phyloP scores from a whole-genome alignment of 2,329 filamentous ascomycete species.

The Didymella keratinophila region DNA sequence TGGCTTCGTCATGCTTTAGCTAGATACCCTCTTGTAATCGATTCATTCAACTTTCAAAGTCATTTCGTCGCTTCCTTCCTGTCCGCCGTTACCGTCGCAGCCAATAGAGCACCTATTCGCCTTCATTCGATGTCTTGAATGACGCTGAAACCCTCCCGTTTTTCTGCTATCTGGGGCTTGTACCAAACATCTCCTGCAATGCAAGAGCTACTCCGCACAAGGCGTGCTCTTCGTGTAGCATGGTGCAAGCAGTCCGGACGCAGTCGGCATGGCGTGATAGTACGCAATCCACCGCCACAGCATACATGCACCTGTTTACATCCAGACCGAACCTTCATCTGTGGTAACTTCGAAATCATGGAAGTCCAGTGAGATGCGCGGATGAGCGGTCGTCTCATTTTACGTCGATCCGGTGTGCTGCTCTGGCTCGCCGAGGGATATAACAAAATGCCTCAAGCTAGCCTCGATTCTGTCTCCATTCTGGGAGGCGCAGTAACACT shows the following conservation, averaged over 20 bases:
- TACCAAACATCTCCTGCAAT: too few relatives aligned
- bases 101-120: too few relatives aligned
- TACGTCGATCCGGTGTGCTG: background rate
- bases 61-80: too few relatives aligned
- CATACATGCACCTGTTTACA: background rate
- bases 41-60: background rate
- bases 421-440: constrained; percentile 4
- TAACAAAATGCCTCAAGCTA: constrained; percentile 19
- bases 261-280: constrained; percentile 10
- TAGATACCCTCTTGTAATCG: constrained; percentile 20
- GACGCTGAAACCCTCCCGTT: too few relatives aligned
- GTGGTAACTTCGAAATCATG: background rate
- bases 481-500: background rate
- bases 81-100: too few relatives aligned
- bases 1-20: constrained; percentile 2
- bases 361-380: background rate
- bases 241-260: constrained; percentile 5
- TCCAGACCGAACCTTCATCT: too few relatives aligned
- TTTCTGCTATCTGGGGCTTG: too few relatives aligned
- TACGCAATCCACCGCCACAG: background rate
- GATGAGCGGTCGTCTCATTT: background rate
- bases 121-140: too few relatives aligned
- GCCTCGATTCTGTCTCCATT: background rate
- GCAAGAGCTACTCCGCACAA: background rate
- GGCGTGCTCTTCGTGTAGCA: constrained; percentile 5